A percentile compares a stretch with the other conserved stretches of the same genome.
phyloP scores from a whole-genome alignment of 1,139 yeast genomes.

The Saccharomyces uvarum region DNA sequence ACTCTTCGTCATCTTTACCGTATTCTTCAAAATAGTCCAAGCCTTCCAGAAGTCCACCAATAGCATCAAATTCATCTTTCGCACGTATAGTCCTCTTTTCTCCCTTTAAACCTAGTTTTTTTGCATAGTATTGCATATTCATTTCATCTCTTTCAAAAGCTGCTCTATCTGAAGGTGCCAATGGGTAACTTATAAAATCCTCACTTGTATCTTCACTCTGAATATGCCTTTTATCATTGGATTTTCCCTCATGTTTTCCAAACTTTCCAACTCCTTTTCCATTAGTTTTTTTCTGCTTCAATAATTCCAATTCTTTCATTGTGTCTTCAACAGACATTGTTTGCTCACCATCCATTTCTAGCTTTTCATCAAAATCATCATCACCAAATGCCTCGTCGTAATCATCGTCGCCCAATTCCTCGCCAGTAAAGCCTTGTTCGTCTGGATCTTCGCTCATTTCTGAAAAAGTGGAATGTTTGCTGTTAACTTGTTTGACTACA shows the following conservation, averaged over 20 bases:
- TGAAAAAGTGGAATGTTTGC: background rate
- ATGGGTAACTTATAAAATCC: conserved; percentile 9
- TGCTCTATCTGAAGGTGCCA: conserved; percentile 39
- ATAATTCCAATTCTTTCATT: conserved; percentile 39
- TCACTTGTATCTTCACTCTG: background rate
- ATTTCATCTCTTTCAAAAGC: conserved; percentile 57
- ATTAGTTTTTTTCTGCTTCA: conserved; percentile 30
- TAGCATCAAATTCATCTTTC: conserved; percentile 54
- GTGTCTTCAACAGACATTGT: conserved; percentile 34
- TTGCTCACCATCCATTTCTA: conserved; percentile 6
- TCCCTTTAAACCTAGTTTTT: conserved; percentile 63
- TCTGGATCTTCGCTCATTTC: conserved; percentile 2
- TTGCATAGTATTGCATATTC: conserved; percentile 77
- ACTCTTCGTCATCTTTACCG: conserved; percentile 22
- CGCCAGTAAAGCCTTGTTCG: background rate
- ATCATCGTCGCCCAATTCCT: conserved; percentile 1
- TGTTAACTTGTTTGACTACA: background rate
- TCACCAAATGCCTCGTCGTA: conserved; percentile 16
- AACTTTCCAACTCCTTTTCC: conserved; percentile 2
- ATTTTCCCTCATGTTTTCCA: conserved; percentile 1
- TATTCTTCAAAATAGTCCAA: conserved; percentile 53
- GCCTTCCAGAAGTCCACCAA: conserved; percentile 73
- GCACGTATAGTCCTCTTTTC: conserved; percentile 42
- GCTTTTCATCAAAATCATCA: conserved; percentile 18
- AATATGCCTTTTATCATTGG: conserved; percentile 10